Evolutionary conservation across 73 alveolate species (phyloP), one percentile per base, ranked within the genome.

Genomic region (Breviolum minutum): DNA sequence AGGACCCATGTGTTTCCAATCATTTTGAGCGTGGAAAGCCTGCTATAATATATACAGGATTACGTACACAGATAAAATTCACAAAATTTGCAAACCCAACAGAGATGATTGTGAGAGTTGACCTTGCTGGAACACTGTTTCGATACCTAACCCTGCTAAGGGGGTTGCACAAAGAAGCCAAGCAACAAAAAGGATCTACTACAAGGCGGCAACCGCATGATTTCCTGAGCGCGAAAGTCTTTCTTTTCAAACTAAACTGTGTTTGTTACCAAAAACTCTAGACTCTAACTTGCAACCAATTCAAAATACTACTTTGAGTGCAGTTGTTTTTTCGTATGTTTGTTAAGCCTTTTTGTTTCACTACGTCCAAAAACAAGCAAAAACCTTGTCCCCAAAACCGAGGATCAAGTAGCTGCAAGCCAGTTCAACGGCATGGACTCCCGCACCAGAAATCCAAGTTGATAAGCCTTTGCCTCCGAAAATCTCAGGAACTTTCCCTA

Each of bases 171-270:
- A 20, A n/a, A 8, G 8, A 48, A 32, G 66, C 84, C 87, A 60
- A 91, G 99, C 92, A 91, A 77, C 99, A 94, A n/a, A 94, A 94
- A 20, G 99, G 99, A 63, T 94, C 99, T 80, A 94, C 99, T 5
- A 94, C 99, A 8, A 64, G 29, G 62, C 29, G 68, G 93, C 77
- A 60, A 61, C 99, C 99, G 7, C 84, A 79, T 7, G 99, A 79
- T 63, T 94, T 76, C 99, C 91, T 77, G 60, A 48, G 68, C 14
- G 63, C 7, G 17, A 30, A n/a, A 79, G 87, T 40, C 40, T 6
- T 12, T 73, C 29, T 24, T 12, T 73, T 73, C 40, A 73, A 73
- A 73, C 82, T 26, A 9, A 10, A 24, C 9, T 10, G 1, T 40
- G 54, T 40, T 40, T 40, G 54, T 40, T 40, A 40, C 54, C 54